A percentile compares a stretch with the other conserved stretches of the same genome.
phyloP scores from a whole-genome alignment of 495 filamentous ascomycete species.

The Cairneyella variabilis region DNA sequence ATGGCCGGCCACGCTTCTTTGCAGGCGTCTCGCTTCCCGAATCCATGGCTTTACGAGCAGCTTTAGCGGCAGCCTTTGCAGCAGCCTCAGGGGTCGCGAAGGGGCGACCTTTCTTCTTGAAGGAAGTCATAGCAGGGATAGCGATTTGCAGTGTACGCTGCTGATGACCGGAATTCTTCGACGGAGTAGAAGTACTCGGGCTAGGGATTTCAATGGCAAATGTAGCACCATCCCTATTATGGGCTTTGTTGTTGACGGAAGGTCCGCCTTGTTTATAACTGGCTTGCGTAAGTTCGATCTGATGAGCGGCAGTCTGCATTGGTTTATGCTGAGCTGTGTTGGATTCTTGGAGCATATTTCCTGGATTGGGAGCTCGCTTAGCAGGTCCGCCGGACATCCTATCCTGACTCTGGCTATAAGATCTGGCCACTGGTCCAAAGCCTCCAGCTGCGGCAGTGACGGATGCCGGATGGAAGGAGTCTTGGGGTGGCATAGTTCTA shows the following conservation, averaged over 20 bases:
- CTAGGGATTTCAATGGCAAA: background rate
- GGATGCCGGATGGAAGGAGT: too few species aligned
- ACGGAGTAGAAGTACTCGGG: too few species aligned
- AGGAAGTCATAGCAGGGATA: background rate
- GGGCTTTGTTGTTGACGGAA: background rate
- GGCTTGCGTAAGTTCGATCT: background rate
- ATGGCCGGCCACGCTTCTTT: slow-evolving; percentile 12
- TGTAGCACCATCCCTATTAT: background rate
- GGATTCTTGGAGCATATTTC: too few species aligned
- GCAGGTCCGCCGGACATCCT: too few species aligned
- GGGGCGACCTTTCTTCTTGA: slow-evolving; percentile 10
- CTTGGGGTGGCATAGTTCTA: too few species aligned
- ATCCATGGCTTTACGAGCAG: slow-evolving; percentile 3
- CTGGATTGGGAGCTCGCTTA: too few species aligned
- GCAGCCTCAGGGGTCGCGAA: slow-evolving; percentile 7
- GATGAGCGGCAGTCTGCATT: too few species aligned
- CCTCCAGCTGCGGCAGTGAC: too few species aligned
- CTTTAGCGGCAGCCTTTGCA: slow-evolving; percentile 4
- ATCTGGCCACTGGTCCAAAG: too few species aligned
- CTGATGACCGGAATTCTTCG: background rate
- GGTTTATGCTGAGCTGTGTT: too few species aligned
- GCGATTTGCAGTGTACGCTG: background rate
- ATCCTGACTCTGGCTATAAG: too few species aligned
- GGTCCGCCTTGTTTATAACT: background rate
- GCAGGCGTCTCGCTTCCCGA: background rate